Evolutionary conservation across 129 eudicot species (phyloP).

Genomic region (Tagetes patula): DNA sequence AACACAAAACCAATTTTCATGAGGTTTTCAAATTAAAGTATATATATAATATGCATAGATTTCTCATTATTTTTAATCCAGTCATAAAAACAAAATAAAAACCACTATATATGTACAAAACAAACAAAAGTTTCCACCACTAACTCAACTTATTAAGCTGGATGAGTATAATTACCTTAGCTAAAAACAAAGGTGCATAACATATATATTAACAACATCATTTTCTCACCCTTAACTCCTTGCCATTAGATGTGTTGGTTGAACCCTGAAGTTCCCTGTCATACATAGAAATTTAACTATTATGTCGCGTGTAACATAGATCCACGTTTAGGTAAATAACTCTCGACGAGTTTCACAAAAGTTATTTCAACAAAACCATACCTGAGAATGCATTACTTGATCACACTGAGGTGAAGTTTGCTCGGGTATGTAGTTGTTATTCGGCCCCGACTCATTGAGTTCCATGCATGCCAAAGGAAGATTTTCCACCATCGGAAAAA

Average conservation of each 20-base stretch:
- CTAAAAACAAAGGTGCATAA: neutral
- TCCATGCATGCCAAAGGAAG: neutral
- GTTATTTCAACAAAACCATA: neutral
- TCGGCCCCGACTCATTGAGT: neutral
- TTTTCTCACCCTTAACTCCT: neutral
- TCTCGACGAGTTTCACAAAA: neutral
- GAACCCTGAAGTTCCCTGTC: constrained; percentile 6
- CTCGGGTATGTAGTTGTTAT: neutral
- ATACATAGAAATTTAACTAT: neutral
- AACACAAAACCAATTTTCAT: too few relatives aligned
- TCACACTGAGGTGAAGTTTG: neutral
- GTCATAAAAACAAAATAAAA: too few relatives aligned
- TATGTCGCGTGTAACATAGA: neutral
- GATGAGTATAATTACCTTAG: neutral
- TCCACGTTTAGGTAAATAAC: neutral
- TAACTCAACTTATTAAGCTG: neutral
- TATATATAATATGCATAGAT: too few relatives aligned
- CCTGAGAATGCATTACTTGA: constrained; percentile 9
- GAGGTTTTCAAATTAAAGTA: too few relatives aligned
- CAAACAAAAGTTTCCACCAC: neutral
- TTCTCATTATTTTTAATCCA: too few relatives aligned
- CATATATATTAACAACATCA: neutral
- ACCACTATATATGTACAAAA: neutral
- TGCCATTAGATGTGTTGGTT: neutral
- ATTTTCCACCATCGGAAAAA: neutral